Evolutionary conservation across 2,329 filamentous ascomycete species (phyloP).

Genomic region (Xylaria multiplex): DNA sequence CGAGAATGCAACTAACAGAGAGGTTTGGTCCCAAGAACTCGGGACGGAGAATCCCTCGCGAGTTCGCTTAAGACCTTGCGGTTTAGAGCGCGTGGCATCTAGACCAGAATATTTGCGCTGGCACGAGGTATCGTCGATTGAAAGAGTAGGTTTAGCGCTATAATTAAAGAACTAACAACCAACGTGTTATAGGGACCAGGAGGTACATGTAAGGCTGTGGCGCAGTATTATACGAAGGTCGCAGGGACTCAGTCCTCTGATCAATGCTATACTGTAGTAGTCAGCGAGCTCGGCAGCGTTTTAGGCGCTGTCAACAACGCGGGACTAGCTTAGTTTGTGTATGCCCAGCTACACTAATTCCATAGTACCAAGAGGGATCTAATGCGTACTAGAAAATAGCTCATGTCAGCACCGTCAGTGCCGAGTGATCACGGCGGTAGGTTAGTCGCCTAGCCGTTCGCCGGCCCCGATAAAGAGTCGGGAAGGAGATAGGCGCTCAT

Average conservation of each 20-base stretch:
- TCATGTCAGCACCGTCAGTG: conserved; percentile 17
- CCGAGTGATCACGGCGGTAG: conserved; percentile 22
- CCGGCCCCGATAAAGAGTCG: conserved; percentile 21
- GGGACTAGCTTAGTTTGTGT: neutral
- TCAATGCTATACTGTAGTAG: conserved; percentile 11
- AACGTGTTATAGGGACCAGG: conserved; percentile 1
- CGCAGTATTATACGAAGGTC: conserved; percentile 20
- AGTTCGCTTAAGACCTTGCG: conserved; percentile 4
- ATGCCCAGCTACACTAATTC: neutral
- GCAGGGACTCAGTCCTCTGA: conserved; percentile 18
- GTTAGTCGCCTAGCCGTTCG: conserved; percentile 21
- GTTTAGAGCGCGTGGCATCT: neutral
- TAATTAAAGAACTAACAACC: conserved; percentile 18
- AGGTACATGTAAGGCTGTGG: conserved; percentile 26
- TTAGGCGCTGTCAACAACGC: conserved; percentile 10
- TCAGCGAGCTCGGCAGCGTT: conserved; percentile 19
- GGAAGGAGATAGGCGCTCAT: conserved; percentile 11
- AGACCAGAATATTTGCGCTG: conserved; percentile 1
- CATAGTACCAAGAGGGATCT: neutral
- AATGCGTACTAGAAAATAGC: conserved; percentile 17
- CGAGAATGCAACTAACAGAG: conserved; percentile 4
- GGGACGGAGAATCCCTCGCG: conserved; percentile 8
- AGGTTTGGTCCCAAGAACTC: conserved; percentile 12
- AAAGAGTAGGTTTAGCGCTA: conserved; percentile 2
- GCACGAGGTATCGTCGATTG: conserved; percentile 7